Conservation (phyloP, 306 rosid species). For the Datisca glomerata region DNA sequence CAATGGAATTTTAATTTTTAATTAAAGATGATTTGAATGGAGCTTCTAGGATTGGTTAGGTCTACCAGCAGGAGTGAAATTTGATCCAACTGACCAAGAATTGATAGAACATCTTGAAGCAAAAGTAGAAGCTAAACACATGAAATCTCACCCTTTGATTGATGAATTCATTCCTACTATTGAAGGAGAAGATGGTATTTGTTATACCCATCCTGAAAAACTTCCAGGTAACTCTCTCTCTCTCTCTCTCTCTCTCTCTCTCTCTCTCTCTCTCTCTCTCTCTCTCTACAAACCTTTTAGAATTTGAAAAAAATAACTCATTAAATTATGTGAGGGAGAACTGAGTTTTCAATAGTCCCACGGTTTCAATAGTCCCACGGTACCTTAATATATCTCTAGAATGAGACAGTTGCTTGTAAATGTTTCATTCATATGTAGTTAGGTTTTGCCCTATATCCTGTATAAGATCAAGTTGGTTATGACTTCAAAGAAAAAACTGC, state of each 20-base stretch:
- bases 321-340: too few species aligned
- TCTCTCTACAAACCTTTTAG: background rate
- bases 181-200: slow-evolving; percentile 98
- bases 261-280: too few species aligned
- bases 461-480: slow-evolving; percentile 4
- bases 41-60: slow-evolving; percentile 80
- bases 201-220: slow-evolving; percentile 98
- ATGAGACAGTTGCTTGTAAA: slow-evolving; percentile 1
- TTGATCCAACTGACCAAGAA: slow-evolving; percentile 99
- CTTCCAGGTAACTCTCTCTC: slow-evolving; percentile 50
- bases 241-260: slow-evolving; percentile 2
- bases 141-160: slow-evolving; percentile 88
- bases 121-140: slow-evolving; percentile 68
- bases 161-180: slow-evolving; percentile 96
- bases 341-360: too few species aligned
- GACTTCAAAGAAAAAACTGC: slow-evolving; percentile 1
- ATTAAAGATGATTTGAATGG: slow-evolving; percentile 11
- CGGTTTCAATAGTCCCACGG: too few species aligned
- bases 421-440: background rate
- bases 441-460: background rate
- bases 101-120: slow-evolving; percentile 95
- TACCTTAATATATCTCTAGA: too few species aligned
- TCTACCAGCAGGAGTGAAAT: slow-evolving; percentile 98
- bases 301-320: slow-evolving; percentile 1
- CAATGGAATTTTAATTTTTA: background rate